Conservation (phyloP, 108 stramenopile genomes). For the Aurantiochytrium sp. region DNA sequence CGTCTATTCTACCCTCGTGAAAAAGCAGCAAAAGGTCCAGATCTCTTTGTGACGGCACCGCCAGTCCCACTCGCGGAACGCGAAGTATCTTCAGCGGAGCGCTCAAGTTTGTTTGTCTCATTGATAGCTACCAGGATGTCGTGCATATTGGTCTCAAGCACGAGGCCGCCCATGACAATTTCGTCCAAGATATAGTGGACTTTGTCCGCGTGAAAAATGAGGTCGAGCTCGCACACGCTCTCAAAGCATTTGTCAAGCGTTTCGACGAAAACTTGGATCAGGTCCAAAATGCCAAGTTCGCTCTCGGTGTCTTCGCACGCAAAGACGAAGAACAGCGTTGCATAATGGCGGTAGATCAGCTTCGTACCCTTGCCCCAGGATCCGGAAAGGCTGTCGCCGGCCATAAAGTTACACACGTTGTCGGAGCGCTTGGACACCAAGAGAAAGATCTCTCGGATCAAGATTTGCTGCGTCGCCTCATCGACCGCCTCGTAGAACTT, state of each 20-base stretch:
- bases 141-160: constrained; percentile 92
- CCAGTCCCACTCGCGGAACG: neutral
- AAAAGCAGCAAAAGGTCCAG: neutral
- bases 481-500: constrained; percentile 91
- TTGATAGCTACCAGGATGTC: constrained; percentile 77
- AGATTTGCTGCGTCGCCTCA: constrained; percentile 64
- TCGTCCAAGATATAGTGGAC: constrained; percentile 67
- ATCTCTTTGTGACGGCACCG: neutral
- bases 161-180: constrained; percentile 99
- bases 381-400: constrained; percentile 69
- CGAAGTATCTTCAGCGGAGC: neutral
- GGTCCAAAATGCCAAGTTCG: constrained; percentile 95
- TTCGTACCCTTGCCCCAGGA: constrained; percentile 95
- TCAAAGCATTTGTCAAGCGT: constrained; percentile 97
- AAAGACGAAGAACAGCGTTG: constrained; percentile 98
- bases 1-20: neutral
- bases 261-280: constrained; percentile 95
- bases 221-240: constrained; percentile 98
- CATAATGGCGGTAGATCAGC: constrained; percentile 97
- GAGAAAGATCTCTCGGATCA: constrained; percentile 85
- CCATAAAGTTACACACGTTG: constrained; percentile 95
- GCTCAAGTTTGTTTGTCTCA: constrained; percentile 83
- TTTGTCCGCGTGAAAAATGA: constrained; percentile 95
- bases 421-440: constrained; percentile 91
- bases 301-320: constrained; percentile 91